These are phyloP conservation scores for Arthrobotrys megalospora DNA, from an alignment of 2,329 filamentous ascomycete genomes.

Conservation along the genomic window DNA sequence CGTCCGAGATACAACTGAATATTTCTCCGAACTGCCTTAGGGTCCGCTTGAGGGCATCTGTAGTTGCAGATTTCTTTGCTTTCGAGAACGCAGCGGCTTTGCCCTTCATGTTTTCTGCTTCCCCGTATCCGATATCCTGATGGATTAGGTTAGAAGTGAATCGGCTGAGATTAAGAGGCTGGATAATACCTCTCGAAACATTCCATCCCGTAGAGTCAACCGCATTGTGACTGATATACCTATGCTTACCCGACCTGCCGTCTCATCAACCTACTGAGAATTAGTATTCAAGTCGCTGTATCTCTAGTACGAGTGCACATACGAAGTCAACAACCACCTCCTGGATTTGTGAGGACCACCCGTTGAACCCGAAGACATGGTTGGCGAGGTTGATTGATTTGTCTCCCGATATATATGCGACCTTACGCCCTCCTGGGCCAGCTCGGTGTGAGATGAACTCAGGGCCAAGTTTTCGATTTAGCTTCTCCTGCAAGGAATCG, in stretches of 20 bases:
- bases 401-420: slow-evolving; percentile 95
- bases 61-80: slow-evolving; percentile 97
- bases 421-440: slow-evolving; percentile 85
- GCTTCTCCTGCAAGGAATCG: slow-evolving; percentile 84
- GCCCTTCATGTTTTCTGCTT: slow-evolving; percentile 94
- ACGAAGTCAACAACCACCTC: slow-evolving; percentile 95
- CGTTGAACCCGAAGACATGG: slow-evolving; percentile 96
- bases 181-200: slow-evolving; percentile 82
- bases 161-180: background rate
- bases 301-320: slow-evolving; percentile 63
- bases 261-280: slow-evolving; percentile 79
- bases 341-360: slow-evolving; percentile 96
- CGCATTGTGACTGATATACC: slow-evolving; percentile 92
- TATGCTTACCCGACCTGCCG: slow-evolving; percentile 81
- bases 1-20: slow-evolving; percentile 97
- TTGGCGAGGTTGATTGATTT: slow-evolving; percentile 97
- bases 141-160: background rate
- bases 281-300: slow-evolving; percentile 20
- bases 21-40: slow-evolving; percentile 95
- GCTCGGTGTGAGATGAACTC: slow-evolving; percentile 93
- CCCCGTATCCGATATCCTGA: slow-evolving; percentile 91
- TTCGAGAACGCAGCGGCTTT: slow-evolving; percentile 98
- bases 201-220: slow-evolving; percentile 90
- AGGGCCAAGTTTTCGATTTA: slow-evolving; percentile 93
- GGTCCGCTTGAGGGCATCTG: slow-evolving; percentile 91